Base-by-base conservation (phyloP, 2,329 filamentous ascomycete species). In the Verticillium nonalfalfae region DNA sequence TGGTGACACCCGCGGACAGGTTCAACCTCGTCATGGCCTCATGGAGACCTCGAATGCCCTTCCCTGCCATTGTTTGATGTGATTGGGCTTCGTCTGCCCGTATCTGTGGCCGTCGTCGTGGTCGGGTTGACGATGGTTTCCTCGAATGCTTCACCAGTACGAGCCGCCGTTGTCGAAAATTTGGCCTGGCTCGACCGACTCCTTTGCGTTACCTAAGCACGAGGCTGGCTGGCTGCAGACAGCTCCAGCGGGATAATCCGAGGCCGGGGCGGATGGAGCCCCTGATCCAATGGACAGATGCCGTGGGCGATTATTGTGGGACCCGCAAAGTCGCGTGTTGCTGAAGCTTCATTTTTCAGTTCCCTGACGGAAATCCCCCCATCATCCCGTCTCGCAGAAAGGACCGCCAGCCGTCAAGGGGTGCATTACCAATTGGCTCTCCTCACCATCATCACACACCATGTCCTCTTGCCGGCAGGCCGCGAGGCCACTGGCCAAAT, bases 401-500 rank as follows among this genome's bases (percentile, higher is more conserved):
- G 26, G 26, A 38, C 31, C 15, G 31, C 33, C 21, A 14, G 34
- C 33, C 40, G 18, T 50, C 58, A 56, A 59, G 54, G 38, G 58
- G n/a, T 31, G 35, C 50, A 11, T 14, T 4, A 36, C 33, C 57
- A 59, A 59, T 59, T 59, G 57, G 45, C n/a, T 33, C 9, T 38
- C 45, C 58, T 45, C 35, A 55, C 33, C 26, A 31, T 59, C 15
- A 56, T 59, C 36, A 56, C 35, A 62, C 64, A 71, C 65, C 70
- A 88, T 88, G 85, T 83, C 85, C 73, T 78, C 78, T 73, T 85
- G 83, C 72, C 82, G 83, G 73, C 84, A 82, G 77, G 82, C 82
- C 71, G 78, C 77, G 62, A 76, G 84, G 75, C 84, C 85, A 64
- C 74, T 87, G 66, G 73, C 81, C 66, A 78, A 80, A 75, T 83